Evolutionary conservation across 768 basidiomycete genomes (phyloP).

Genomic region (Amanita pseudoporphyria): DNA sequence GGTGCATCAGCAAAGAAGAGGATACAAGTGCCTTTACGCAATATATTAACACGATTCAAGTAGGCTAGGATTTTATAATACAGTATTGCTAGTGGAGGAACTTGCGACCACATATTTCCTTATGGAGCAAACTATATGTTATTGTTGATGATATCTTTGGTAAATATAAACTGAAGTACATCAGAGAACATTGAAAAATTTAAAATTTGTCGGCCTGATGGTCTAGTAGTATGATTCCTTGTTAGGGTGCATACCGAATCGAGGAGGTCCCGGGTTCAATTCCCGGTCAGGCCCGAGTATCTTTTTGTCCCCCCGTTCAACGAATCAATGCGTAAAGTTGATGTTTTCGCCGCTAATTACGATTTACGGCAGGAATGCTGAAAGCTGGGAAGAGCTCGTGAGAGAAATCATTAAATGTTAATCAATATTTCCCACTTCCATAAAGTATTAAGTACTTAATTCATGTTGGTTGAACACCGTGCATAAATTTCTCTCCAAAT

Average conservation of each 20-base stretch:
- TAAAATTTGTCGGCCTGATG: slow-evolving; percentile 29
- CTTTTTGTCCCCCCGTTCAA: not conserved
- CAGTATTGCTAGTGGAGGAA: not conserved
- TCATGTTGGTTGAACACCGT: not conserved
- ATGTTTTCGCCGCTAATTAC: no score
- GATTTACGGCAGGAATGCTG: no score
- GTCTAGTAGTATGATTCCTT: slow-evolving; percentile 57
- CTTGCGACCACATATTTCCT: not conserved
- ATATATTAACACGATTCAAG: slow-evolving; percentile 7
- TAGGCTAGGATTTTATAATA: not conserved
- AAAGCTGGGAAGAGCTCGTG: no score
- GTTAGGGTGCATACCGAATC: slow-evolving; percentile 37
- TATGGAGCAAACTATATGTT: not conserved
- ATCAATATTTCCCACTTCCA: not conserved
- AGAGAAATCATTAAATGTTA: slow-evolving; percentile 7
- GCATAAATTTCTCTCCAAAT: not conserved
- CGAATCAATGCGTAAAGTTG: no score
- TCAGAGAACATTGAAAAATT: not conserved
- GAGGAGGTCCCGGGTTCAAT: slow-evolving; percentile 88
- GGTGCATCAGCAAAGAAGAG: not conserved
- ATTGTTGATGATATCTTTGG: not conserved
- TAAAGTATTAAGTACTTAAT: no score
- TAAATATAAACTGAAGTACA: not conserved
- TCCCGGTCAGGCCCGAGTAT: slow-evolving; percentile 59
- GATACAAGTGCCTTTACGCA: slow-evolving; percentile 2